Evolutionary conservation across 768 basidiomycete genomes (phyloP), one percentile per base, ranked within the genome.

Genomic region (Leucosporidium scottii): DNA sequence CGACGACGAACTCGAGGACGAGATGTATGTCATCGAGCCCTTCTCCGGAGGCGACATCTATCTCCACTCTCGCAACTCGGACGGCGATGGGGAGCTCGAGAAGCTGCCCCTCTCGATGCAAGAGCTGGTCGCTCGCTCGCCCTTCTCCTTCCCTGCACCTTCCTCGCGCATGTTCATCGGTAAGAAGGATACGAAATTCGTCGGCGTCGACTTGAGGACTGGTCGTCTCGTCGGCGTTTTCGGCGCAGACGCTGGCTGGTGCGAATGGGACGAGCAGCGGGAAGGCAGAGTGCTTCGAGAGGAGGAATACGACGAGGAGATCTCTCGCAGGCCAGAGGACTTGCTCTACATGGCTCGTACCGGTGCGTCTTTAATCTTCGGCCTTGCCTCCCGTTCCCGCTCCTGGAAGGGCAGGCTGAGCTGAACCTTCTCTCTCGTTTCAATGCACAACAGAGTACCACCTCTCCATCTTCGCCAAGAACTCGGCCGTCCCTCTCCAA

Each of bases 11-110:
- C 66, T 59, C 18, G 64, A 74, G 54, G 73, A 85, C 73, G 90
- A 91, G 77, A 84, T 88, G 54, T 98, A 94, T 79, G 87, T 97
- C 68, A 89, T 97, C 61, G 94, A 97, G 75, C 94, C 94, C 0
- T 89, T 93, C 81, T 87, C 89, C 7, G 47, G 54, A 13, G 94
- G 94, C 10, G 88, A 91, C 75, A 90, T 98, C 72, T 98, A 89
- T 77, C 85, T 96, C 67, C 86, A 91, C 80, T 79, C 85, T 9
- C 83, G 67, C 59, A 53, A 65, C 20, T 48, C 64, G 13, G 27
- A n/a, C 57, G 36, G n/a, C 4, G 58, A 28, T 0, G 68, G 68
- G 3, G 70, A 49, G 3, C 82, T 97, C 51, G 87, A 92, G 74
- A 90, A 88, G 58, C 87, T 99, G 69, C 91, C 93, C 1, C 84